Evolutionary conservation across 805 yeast species (phyloP), one percentile per base, ranked within the genome.

Genomic region (Yamadazyma paraphyllophila): DNA sequence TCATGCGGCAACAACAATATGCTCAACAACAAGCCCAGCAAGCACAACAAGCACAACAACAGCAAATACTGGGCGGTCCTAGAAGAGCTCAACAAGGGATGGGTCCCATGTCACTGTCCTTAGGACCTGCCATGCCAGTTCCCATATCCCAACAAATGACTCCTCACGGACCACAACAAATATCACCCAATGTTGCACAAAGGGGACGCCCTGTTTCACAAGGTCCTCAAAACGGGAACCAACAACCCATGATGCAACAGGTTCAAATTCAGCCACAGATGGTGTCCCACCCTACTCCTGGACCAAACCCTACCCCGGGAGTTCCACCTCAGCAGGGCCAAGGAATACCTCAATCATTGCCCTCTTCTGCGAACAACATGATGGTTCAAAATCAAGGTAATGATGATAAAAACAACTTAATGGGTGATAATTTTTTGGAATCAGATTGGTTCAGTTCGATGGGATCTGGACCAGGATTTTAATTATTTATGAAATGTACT

Each of bases 391-490:
- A 10, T 36, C 51, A 16, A 51, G 34, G 30, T 5, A 31, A 34
- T 13, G 46, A 44, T 9, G 46, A 44, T 27, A 44, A 44, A 40
- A 50, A 43, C 36, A 39, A 20, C 13, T 29, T 37, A 9, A 45
- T 33, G 31, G 49, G 46, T 7, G 49, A 41, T 17, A 39, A 46
- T 6, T 48, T 51, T 32, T 40, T 51, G 17, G 60, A 51, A 30
- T 41, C 54, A 13, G 68, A 64, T 45, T 65, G 70, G 70, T 55
- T 64, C 44, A 60, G 61, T 36, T 57, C 57, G 47, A 58, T 65
- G 59, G 69, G 66, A 3, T 52, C 66, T 0, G 67, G 67, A 1
- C 66, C 69, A 2, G 66, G 68, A 10, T 63, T 64, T 42, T 53
- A 51, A 12, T n/a, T 7, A 12, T n/a, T 7, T 11, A 11, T 9